These are phyloP conservation scores for Suillus ampliporus DNA, from an alignment of 768 basidiomycete genomes.

Conservation along the genomic window DNA sequence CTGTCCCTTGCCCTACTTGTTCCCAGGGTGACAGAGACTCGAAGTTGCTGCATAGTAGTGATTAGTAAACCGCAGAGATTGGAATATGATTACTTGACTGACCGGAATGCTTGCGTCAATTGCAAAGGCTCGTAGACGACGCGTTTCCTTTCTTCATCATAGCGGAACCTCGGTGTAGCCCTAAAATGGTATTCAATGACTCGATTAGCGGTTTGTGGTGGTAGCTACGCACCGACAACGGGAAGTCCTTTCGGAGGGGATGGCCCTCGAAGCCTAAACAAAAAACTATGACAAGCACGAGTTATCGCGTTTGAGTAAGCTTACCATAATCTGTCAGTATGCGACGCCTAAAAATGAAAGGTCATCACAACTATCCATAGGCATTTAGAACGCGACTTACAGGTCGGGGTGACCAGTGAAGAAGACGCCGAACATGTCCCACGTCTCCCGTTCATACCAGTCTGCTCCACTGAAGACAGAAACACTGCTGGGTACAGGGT, in stretches of 20 bases:
- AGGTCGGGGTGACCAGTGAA: conserved; percentile 97
- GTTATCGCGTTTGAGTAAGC: conserved; percentile 12
- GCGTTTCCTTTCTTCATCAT: conserved; percentile 96
- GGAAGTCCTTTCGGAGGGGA: conserved; percentile 97
- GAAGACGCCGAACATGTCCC: conserved; percentile 98
- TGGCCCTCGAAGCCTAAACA: conserved; percentile 90
- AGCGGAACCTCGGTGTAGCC: conserved; percentile 99
- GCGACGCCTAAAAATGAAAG: conserved; percentile 66
- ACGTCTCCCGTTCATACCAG: conserved; percentile 98
- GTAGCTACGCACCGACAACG: conserved; percentile 74
- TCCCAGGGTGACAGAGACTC: conserved; percentile 95
- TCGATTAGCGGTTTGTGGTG: background rate
- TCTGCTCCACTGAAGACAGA: conserved; percentile 90
- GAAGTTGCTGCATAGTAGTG: conserved; percentile 71
- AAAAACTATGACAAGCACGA: conserved; percentile 6
- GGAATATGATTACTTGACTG: conserved; percentile 24
- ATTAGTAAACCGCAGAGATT: conserved; percentile 8
- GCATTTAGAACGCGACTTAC: conserved; percentile 51
- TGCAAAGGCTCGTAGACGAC: conserved; percentile 98
- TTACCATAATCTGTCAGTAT: conserved; percentile 97
- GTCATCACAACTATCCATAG: background rate
- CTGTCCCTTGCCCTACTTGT: conserved; percentile 77
- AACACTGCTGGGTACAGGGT: conserved; percentile 84
- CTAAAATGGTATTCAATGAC: conserved; percentile 44
- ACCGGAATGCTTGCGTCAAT: conserved; percentile 98